phyloP scores from a whole-genome alignment of 805 yeast species.

The Huiozyma sinensis region DNA sequence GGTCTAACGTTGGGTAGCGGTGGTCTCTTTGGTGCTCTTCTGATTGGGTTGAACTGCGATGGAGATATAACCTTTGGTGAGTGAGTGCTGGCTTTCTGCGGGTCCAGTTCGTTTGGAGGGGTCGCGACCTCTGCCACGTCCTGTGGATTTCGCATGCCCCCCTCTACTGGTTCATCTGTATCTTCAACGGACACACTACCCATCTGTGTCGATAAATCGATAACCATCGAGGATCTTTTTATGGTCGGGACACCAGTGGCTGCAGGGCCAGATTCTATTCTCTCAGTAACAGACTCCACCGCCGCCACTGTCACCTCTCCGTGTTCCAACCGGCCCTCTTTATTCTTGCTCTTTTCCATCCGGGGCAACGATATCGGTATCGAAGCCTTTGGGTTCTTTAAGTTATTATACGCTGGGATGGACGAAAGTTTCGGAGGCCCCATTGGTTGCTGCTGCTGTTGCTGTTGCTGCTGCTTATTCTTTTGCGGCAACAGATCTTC shows the following conservation, averaged over 20 bases:
- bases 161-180: no score
- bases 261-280: no score
- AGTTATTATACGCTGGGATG: not conserved
- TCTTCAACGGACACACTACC: no score
- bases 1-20: not conserved
- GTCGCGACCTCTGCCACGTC: no score
- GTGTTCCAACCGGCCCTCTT: no score
- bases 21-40: slow-evolving; percentile 23
- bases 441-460: not conserved
- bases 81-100: not conserved
- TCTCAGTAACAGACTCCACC: no score
- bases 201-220: no score
- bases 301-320: no score
- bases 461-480: not conserved
- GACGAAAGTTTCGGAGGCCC: not conserved
- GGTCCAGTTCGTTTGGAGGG: no score
- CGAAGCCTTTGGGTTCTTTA: not conserved
- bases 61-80: not conserved
- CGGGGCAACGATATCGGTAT: slow-evolving; percentile 1
- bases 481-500: not conserved
- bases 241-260: no score
- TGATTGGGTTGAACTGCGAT: slow-evolving; percentile 16
- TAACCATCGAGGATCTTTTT: no score
- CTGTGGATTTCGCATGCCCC: no score
- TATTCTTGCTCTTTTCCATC: not conserved